Evolutionary conservation across 257 asterid genomes (phyloP), one percentile per base, ranked within the genome.

Genomic region (Primulina tabacum): DNA sequence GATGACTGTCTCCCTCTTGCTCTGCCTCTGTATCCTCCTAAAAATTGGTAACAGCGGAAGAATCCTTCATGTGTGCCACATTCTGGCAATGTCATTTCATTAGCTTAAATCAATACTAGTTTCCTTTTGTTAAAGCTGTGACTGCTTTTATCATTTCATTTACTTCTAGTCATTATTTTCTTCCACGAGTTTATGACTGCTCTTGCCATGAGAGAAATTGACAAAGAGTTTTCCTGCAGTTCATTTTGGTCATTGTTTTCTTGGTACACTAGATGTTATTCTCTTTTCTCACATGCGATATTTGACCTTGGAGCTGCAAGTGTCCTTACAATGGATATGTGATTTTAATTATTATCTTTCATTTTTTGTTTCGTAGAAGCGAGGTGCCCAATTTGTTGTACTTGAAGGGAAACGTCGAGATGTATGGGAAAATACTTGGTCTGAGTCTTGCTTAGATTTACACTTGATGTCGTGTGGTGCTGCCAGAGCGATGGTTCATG

Each of bases 401-500:
- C 93, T 88, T 34, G 97, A 92, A 80, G 97, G 96, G 18, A 88
- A 88, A 73, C 89, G 87, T 9, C 80, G 93, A 7, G 89, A 92
- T 24, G 98, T 88, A 37, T 92, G 97, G 98, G 97, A 84, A 58
- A 86, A 80, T 62, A 84, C 92, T 20, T 90, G 93, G 89, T 78
- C 97, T 1, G 77, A 78, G 8, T 90, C 96, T 67, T 90, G 96
- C 86, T 84, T 90, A 60, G 98, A 92, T 81, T 78, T 92, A 85
- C 98, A 90, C 77, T 87, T 92, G 67, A 92, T 90, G 97, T 90
- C 98, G 57, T 92, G 92, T 1, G 98, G 98, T 20, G 98, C 95
- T 57, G 98, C 97, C 8, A 86, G 90, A 62, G 98, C 98, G 38
- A 92, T 92, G 97, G 95, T 92, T 60, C 98, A 90, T 11, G 86